A percentile compares a stretch with the other conserved stretches of the same genome.
Evolutionary conservation across 2,329 filamentous ascomycete species (phyloP).

Genomic region (Pseudogymnoascus pannorum): DNA sequence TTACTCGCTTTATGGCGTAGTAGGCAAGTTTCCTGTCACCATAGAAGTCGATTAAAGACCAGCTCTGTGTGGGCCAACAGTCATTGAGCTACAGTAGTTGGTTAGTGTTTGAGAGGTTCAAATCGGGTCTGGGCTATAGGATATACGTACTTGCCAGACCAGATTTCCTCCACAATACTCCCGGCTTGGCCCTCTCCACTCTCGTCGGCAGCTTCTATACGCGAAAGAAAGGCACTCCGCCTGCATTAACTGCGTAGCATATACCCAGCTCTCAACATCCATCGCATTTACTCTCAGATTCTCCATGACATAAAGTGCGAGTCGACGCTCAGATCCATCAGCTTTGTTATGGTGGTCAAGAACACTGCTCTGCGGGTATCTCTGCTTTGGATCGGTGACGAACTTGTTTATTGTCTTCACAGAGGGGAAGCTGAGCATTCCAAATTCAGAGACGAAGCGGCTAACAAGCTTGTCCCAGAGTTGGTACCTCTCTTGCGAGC

Average conservation of each 20-base stretch:
- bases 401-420: conserved; percentile 74
- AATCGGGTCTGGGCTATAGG: conserved; percentile 22
- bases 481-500: conserved; percentile 79
- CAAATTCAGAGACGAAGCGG: conserved; percentile 85
- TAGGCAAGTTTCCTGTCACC: conserved; percentile 68
- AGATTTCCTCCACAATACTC: conserved; percentile 66
- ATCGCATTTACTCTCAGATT: conserved; percentile 64
- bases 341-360: conserved; percentile 93
- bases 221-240: conserved; percentile 54
- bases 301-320: conserved; percentile 79
- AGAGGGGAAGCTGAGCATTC: conserved; percentile 69
- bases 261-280: conserved; percentile 57
- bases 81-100: conserved; percentile 54
- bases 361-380: conserved; percentile 73
- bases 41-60: conserved; percentile 68
- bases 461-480: conserved; percentile 74
- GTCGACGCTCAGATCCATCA: conserved; percentile 70
- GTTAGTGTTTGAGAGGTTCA: neutral
- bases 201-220: conserved; percentile 59
- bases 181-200: conserved; percentile 62
- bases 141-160: conserved; percentile 48
- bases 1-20: conserved; percentile 52
- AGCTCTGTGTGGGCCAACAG: conserved; percentile 73
- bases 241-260: conserved; percentile 58
- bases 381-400: conserved; percentile 53